A percentile compares a stretch with the other conserved stretches of the same genome.
Conservation (phyloP, 441 rosid genomes). For the Brassica balearica region DNA sequence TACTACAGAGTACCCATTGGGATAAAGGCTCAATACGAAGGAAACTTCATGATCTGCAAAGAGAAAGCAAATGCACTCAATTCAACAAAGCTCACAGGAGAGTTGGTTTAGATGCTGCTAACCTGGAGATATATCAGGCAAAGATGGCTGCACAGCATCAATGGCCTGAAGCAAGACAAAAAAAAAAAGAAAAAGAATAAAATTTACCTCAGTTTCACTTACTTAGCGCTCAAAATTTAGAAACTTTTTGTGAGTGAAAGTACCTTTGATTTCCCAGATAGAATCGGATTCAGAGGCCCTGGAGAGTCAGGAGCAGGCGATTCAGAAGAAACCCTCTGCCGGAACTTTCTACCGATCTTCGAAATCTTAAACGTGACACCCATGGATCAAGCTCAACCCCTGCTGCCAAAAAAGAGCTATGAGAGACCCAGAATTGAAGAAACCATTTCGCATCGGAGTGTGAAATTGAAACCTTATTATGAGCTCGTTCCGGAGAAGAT, state of each 20-base stretch:
- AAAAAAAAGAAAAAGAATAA: constrained; percentile 3
- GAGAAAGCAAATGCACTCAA: constrained; percentile 36
- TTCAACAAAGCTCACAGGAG: not conserved
- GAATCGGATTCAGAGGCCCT: constrained; percentile 43
- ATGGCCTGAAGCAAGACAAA: constrained; percentile 49
- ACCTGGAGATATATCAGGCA: constrained; percentile 54
- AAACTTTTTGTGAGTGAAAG: not conserved
- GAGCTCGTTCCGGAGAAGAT: constrained; percentile 32
- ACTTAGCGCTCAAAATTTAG: not conserved
- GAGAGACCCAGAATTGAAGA: not conserved
- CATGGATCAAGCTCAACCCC: constrained; percentile 43
- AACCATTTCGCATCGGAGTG: not conserved
- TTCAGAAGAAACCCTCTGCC: constrained; percentile 54
- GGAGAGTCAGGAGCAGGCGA: constrained; percentile 52
- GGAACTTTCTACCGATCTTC: constrained; percentile 71
- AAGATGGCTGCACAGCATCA: constrained; percentile 45
- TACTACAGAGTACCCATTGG: constrained; percentile 79
- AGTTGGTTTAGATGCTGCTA: constrained; percentile 20
- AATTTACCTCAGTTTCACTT: not conserved
- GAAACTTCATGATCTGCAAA: constrained; percentile 78
- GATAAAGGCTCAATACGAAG: constrained; percentile 72
- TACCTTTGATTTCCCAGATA: constrained; percentile 57
- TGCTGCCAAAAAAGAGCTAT: not conserved
- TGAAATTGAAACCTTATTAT: constrained; percentile 31
- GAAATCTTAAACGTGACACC: constrained; percentile 93